Conservation (phyloP, 257 asterid species). For the Phtheirospermum japonicum region DNA sequence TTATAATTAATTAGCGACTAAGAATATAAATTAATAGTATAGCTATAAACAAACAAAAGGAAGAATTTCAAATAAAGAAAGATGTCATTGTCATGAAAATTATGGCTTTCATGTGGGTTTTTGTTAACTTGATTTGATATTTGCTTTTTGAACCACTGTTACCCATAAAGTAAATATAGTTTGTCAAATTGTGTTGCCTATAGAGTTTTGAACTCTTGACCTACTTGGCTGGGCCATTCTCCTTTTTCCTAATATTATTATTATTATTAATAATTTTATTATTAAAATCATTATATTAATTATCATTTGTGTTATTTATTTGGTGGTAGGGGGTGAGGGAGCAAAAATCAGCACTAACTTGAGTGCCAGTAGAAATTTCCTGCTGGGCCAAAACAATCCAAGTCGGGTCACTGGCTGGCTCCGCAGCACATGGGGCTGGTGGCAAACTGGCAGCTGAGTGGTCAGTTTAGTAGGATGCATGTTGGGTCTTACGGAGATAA, state of each 20-base stretch:
- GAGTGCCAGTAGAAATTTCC: too few species aligned
- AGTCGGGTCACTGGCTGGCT: too few species aligned
- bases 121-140: conserved; percentile 16
- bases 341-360: too few species aligned
- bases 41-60: conserved; percentile 10
- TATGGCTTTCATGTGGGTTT: conserved; percentile 28
- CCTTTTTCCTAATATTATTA: not conserved
- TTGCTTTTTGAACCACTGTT: conserved; percentile 25
- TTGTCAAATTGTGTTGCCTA: conserved; percentile 3
- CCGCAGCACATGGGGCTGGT: too few species aligned
- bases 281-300: not conserved
- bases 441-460: too few species aligned
- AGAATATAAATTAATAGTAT: not conserved
- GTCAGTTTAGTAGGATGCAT: too few species aligned
- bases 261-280: not conserved
- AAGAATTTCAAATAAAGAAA: not conserved
- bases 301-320: too few species aligned
- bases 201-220: not conserved
- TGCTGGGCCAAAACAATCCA: too few species aligned
- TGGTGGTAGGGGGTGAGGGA: too few species aligned
- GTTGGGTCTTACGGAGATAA: too few species aligned
- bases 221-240: conserved; percentile 1
- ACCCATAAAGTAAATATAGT: not conserved
- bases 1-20: not conserved
- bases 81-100: conserved; percentile 9